Conservation (phyloP, 208 protist genomes). For the Trypanosoma scelopori region DNA sequence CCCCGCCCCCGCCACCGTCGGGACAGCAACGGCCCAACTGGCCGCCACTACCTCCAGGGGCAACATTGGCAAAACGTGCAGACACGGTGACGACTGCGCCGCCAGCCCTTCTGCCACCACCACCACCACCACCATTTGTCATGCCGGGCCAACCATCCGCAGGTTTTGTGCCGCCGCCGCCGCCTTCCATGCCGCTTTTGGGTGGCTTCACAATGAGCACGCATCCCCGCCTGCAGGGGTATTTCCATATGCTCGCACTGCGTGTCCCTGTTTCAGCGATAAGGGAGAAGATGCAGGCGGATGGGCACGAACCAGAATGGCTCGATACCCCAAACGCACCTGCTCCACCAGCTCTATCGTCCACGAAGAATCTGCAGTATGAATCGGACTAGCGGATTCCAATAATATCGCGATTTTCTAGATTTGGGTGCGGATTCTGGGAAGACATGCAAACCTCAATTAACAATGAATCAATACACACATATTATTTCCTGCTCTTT, state of each 20-base stretch:
- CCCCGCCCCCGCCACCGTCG: conserved; percentile 11
- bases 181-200: conserved; percentile 44
- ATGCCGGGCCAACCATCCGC: conserved; percentile 12
- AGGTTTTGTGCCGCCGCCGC: conserved; percentile 23
- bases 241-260: conserved; percentile 65
- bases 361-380: conserved; percentile 33
- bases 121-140: conserved; percentile 13
- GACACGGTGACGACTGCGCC: background rate
- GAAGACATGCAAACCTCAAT: no score
- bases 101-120: background rate
- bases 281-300: conserved; percentile 57
- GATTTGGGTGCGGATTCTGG: background rate
- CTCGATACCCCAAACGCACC: conserved; percentile 59
- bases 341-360: conserved; percentile 35
- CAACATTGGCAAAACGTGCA: background rate
- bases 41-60: conserved; percentile 22
- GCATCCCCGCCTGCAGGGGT: conserved; percentile 57
- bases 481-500: no score
- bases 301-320: conserved; percentile 59
- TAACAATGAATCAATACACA: no score
- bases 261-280: conserved; percentile 44
- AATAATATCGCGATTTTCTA: background rate
- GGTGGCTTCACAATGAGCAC: conserved; percentile 37
- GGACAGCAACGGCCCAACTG: conserved; percentile 16
- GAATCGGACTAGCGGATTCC: conserved; percentile 37